Percentiles rank a stretch among this genome's conserved stretches.
phyloP scores from a whole-genome alignment of 2,329 filamentous ascomycete genomes.

The Domatiomyces catenatus region DNA sequence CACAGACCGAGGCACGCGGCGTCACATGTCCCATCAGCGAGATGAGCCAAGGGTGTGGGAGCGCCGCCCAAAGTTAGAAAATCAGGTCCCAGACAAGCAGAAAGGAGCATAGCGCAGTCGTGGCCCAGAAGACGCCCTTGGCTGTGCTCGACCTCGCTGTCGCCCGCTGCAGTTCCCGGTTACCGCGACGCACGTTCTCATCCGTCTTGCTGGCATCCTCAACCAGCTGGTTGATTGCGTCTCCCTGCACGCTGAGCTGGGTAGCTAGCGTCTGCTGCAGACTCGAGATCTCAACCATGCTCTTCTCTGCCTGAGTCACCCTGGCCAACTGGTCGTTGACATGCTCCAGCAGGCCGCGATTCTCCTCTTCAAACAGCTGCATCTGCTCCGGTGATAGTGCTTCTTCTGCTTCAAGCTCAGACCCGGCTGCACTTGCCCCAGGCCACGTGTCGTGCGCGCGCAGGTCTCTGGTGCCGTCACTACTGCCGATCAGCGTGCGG shows the following conservation, averaged over 20 bases:
- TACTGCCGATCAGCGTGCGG: constrained; percentile 18
- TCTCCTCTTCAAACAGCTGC: constrained; percentile 86
- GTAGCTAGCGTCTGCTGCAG: constrained; percentile 76
- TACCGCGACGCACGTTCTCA: constrained; percentile 77
- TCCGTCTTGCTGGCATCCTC: constrained; percentile 66
- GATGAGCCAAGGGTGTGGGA: too few relatives aligned
- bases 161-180: constrained; percentile 79
- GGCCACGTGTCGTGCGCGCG: constrained; percentile 12
- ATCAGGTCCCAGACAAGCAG: constrained; percentile 66
- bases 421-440: too few relatives aligned
- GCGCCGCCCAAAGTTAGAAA: constrained; percentile 24
- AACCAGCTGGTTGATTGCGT: constrained; percentile 78
- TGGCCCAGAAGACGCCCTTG: constrained; percentile 66
- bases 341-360: constrained; percentile 80
- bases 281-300: constrained; percentile 80
- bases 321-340: constrained; percentile 90
- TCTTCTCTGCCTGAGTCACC: constrained; percentile 84
- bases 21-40: not conserved
- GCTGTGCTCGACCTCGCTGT: constrained; percentile 56
- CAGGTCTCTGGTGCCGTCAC: constrained; percentile 12
- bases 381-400: constrained; percentile 69
- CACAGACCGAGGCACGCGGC: not conserved
- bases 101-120: constrained; percentile 57
- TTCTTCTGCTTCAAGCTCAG: constrained; percentile 1
- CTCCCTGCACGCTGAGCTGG: constrained; percentile 72